A percentile compares a stretch with the other conserved stretches of the same genome.
These are phyloP conservation scores for Phytophthora capsici DNA, from an alignment of 352 stramenopile genomes.

Conservation along the genomic window DNA sequence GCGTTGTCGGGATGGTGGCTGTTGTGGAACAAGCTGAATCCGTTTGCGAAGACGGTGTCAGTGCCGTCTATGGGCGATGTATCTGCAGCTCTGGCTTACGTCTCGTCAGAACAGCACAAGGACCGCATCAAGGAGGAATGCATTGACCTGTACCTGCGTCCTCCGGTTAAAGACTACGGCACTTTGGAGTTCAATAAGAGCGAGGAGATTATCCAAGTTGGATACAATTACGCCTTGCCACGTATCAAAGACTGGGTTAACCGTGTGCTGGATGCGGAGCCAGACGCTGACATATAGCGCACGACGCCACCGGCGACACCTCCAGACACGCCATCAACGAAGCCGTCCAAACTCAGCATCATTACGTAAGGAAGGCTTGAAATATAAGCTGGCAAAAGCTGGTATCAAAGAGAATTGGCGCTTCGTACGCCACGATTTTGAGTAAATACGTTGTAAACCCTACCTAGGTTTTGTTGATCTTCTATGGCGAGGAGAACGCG, in stretches of 20 bases:
- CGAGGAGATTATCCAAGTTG: constrained; percentile 89
- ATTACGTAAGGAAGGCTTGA: constrained; percentile 15
- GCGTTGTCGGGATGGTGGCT: constrained; percentile 91
- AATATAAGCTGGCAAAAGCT: constrained; percentile 2
- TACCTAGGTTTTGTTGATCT: constrained; percentile 4
- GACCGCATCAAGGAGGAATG: constrained; percentile 83
- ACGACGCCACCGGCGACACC: constrained; percentile 24
- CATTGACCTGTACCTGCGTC: constrained; percentile 90
- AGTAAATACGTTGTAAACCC: constrained; percentile 13
- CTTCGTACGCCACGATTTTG: constrained; percentile 20
- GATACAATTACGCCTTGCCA: constrained; percentile 84
- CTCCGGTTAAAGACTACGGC: constrained; percentile 89
- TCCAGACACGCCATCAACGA: constrained; percentile 5
- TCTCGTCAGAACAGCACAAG: constrained; percentile 91
- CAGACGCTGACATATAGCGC: constrained; percentile 67
- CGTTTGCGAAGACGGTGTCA: constrained; percentile 85
- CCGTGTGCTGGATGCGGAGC: constrained; percentile 60
- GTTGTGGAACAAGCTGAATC: constrained; percentile 92
- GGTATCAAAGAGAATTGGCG: constrained; percentile 17
- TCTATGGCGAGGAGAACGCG: constrained; percentile 28
- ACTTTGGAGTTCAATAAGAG: constrained; percentile 95
- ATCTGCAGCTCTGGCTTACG: constrained; percentile 86
- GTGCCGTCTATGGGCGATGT: constrained; percentile 94
- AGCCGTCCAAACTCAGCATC: constrained; percentile 26
- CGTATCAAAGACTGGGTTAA: constrained; percentile 66